phyloP scores from a whole-genome alignment of 306 rosid species.

The Crotalaria pallida region DNA sequence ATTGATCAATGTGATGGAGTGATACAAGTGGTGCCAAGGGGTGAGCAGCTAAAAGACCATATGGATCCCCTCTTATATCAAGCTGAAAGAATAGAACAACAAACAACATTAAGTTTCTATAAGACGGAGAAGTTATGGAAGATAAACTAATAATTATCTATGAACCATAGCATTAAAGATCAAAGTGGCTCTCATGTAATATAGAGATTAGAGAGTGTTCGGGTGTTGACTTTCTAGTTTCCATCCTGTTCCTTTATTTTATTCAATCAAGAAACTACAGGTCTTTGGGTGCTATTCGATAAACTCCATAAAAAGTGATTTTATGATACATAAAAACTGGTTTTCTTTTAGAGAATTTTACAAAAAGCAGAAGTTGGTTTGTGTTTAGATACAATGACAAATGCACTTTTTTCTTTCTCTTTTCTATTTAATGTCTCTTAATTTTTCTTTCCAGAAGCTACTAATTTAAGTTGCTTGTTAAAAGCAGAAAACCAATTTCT shows the following conservation, averaged over 20 bases:
- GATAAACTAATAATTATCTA: neutral
- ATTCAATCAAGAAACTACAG: neutral
- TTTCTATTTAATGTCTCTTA: too few species aligned
- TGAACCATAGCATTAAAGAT: neutral
- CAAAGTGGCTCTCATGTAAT: neutral
- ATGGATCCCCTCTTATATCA: slow-evolving; percentile 68
- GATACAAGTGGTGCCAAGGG: slow-evolving; percentile 82
- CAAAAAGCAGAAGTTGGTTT: too few species aligned
- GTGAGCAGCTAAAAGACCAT: slow-evolving; percentile 83
- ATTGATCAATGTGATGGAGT: slow-evolving; percentile 73
- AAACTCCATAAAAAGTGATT: too few species aligned
- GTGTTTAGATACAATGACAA: too few species aligned
- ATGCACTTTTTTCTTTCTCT: too few species aligned
- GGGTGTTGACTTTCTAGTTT: neutral
- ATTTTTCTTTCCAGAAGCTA: too few species aligned
- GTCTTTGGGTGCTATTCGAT: too few species aligned
- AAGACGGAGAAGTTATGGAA: neutral
- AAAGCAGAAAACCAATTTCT: too few species aligned
- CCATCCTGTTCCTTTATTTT: neutral
- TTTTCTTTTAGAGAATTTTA: too few species aligned
- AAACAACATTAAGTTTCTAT: neutral
- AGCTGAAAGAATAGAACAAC: slow-evolving; percentile 41
- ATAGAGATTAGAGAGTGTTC: neutral
- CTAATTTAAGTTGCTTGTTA: too few species aligned
- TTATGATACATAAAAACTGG: too few species aligned